Conservation (phyloP, 2,329 filamentous ascomycete genomes). For the Scleromitrula shiraiana region DNA sequence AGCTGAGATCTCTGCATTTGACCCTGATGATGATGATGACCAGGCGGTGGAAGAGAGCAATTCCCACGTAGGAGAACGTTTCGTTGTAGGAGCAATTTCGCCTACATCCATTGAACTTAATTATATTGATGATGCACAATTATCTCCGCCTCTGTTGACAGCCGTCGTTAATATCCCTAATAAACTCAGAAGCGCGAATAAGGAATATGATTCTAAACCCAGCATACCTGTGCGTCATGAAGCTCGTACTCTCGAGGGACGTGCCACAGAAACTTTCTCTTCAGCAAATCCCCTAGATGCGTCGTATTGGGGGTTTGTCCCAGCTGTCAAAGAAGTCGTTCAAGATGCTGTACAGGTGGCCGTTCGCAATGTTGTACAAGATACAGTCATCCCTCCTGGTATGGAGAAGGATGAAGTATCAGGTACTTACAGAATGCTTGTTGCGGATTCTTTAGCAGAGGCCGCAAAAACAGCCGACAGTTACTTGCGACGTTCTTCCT, state of each 20-base stretch:
- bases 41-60: neutral
- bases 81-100: conserved; percentile 8
- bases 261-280: neutral
- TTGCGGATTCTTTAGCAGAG: conserved; percentile 20
- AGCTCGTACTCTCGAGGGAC: neutral
- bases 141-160: conserved; percentile 3
- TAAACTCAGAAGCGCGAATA: neutral
- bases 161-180: conserved; percentile 8
- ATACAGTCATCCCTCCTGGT: conserved; percentile 17
- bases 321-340: conserved; percentile 22
- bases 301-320: conserved; percentile 26
- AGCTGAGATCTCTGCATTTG: neutral
- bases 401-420: conserved; percentile 16
- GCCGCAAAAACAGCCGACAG: conserved; percentile 22
- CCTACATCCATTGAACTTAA: conserved; percentile 7
- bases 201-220: neutral
- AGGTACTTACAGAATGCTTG: conserved; percentile 19
- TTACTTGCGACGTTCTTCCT: conserved; percentile 18
- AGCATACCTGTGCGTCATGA: conserved; percentile 2
- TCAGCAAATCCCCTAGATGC: conserved; percentile 15
- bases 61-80: neutral
- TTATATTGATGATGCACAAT: conserved; percentile 5
- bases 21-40: neutral
- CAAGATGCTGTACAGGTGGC: conserved; percentile 24
- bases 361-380: conserved; percentile 22